Conservation (phyloP, 805 yeast genomes). For the Kluyveromyces nonfermentans region DNA sequence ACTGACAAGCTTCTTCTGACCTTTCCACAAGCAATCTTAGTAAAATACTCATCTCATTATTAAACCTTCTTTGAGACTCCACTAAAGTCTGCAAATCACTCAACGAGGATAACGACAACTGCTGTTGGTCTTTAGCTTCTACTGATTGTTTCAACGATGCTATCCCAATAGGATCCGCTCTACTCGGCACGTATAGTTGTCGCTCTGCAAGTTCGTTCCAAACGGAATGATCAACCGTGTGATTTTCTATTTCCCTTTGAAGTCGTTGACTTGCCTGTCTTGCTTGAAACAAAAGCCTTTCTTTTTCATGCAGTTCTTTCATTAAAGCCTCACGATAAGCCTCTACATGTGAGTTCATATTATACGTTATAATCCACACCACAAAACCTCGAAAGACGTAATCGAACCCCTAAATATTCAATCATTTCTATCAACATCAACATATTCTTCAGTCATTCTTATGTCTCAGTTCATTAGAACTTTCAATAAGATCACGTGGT, state of each 20-base stretch:
- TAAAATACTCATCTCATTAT: slow-evolving; percentile 12
- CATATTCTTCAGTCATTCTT: too few species aligned
- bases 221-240: slow-evolving; percentile 3
- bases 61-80: slow-evolving; percentile 11
- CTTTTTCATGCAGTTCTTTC: not conserved
- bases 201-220: slow-evolving; percentile 17
- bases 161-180: slow-evolving; percentile 27
- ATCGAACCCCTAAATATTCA: too few species aligned
- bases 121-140: not conserved
- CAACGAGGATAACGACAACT: slow-evolving; percentile 1
- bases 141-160: slow-evolving; percentile 14
- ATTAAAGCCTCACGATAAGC: not conserved
- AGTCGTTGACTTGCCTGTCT: slow-evolving; percentile 12
- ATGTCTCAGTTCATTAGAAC: not conserved
- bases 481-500: not conserved
- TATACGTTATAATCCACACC: too few species aligned
- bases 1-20: not conserved
- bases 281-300: slow-evolving; percentile 6
- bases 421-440: too few species aligned
- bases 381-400: too few species aligned
- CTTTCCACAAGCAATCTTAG: slow-evolving; percentile 7
- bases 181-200: slow-evolving; percentile 23
- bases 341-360: not conserved
- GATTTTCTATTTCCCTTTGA: slow-evolving; percentile 1
- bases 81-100: slow-evolving; percentile 7